These are phyloP conservation scores for Penicillium cinerascens DNA, from an alignment of 495 filamentous ascomycete genomes.

Conservation along the genomic window DNA sequence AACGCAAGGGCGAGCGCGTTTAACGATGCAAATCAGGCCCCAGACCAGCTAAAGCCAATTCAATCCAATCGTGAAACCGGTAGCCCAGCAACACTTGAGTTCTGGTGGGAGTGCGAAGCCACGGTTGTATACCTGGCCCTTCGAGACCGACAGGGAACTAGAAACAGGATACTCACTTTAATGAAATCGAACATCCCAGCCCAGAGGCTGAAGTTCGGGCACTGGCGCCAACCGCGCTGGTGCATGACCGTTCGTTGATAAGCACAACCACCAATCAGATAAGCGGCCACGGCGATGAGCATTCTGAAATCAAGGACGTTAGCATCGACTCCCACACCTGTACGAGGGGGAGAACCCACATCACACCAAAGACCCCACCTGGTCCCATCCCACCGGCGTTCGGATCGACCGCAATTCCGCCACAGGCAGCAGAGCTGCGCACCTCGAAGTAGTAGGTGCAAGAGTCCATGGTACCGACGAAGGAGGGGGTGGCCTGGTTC, in stretches of 20 bases:
- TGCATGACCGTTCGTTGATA: constrained; percentile 95
- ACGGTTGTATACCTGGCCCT: constrained; percentile 16
- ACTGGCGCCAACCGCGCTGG: constrained; percentile 89
- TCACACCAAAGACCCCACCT: constrained; percentile 87
- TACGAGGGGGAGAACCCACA: constrained; percentile 48
- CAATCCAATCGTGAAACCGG: constrained; percentile 40
- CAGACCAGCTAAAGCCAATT: constrained; percentile 30
- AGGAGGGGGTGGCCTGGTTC: constrained; percentile 65
- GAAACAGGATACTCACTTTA: constrained; percentile 58
- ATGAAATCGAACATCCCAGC: constrained; percentile 80
- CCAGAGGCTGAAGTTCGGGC: constrained; percentile 94
- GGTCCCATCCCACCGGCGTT: constrained; percentile 71
- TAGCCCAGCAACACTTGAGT: constrained; percentile 24
- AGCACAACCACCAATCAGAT: constrained; percentile 86
- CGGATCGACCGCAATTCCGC: constrained; percentile 58
- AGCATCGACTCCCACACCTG: constrained; percentile 3
- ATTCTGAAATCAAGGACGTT: constrained; percentile 31
- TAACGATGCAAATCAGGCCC: constrained; percentile 8
- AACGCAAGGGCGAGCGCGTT: constrained; percentile 1
- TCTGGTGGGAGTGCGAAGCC: constrained; percentile 17
- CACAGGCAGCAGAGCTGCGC: constrained; percentile 83
- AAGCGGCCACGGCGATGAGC: constrained; percentile 77
- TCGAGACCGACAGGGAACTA: constrained; percentile 33
- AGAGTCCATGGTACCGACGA: constrained; percentile 80
- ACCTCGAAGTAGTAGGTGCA: constrained; percentile 98